These are phyloP conservation scores for Bruguiera sexangula DNA, from an alignment of 345 rosid species.

Conservation along the genomic window DNA sequence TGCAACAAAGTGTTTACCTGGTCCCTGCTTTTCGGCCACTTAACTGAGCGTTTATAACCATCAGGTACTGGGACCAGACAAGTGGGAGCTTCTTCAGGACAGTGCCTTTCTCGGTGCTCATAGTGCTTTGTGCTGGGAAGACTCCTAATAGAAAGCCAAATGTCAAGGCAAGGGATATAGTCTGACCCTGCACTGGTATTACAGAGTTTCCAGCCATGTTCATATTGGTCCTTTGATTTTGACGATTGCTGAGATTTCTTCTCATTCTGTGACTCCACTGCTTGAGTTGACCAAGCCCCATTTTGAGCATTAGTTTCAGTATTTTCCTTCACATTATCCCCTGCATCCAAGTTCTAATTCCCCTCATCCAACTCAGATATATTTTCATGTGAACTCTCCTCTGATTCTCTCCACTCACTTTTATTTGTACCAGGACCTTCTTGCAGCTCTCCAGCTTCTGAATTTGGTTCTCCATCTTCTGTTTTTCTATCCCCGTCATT, in stretches of 20 bases:
- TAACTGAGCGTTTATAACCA: conserved; percentile 70
- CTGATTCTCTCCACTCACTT: conserved; percentile 24
- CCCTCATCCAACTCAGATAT: conserved; percentile 20
- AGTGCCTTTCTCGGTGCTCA: conserved; percentile 98
- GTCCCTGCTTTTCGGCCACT: conserved; percentile 94
- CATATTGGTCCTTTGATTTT: conserved; percentile 33
- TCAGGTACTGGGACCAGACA: conserved; percentile 88
- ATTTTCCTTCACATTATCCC: conserved; percentile 23
- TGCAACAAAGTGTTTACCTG: conserved; percentile 42
- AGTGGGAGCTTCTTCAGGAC: conserved; percentile 83
- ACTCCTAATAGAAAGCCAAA: conserved; percentile 64
- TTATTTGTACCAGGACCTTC: conserved; percentile 19
- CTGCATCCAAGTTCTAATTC: conserved; percentile 24
- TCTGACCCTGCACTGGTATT: conserved; percentile 89
- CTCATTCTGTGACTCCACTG: conserved; percentile 81
- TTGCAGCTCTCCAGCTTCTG: conserved; percentile 1
- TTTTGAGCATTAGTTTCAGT: conserved; percentile 57
- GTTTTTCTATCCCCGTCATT: conserved; percentile 21
- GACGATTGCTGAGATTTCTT: conserved; percentile 60
- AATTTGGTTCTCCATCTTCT: conserved; percentile 21
- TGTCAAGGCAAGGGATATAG: conserved; percentile 96
- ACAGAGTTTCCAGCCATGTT: conserved; percentile 65
- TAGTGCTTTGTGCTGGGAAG: conserved; percentile 81
- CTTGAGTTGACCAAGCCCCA: conserved; percentile 88
- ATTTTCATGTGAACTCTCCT: conserved; percentile 20